Conservation (phyloP, 2,329 filamentous ascomycete species). For the Endocalyx cinctus region DNA sequence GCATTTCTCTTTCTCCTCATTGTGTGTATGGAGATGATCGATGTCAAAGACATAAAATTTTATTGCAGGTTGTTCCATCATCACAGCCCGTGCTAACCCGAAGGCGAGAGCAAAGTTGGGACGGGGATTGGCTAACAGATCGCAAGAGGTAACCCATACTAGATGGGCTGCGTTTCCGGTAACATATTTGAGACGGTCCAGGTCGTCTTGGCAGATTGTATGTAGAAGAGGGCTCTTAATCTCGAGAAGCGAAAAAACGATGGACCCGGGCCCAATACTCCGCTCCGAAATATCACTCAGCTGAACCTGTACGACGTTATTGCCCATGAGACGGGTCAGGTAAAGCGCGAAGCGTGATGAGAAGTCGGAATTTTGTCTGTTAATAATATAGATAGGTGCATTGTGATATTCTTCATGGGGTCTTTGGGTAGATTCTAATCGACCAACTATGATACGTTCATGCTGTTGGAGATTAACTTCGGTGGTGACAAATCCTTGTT, state of each 20-base stretch:
- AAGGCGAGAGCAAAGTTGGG: constrained; percentile 8
- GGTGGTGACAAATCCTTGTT: too few relatives aligned
- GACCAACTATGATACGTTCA: too few relatives aligned
- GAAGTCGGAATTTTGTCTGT: not conserved
- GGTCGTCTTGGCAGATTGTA: not conserved
- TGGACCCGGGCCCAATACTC: not conserved
- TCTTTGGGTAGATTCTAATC: too few relatives aligned
- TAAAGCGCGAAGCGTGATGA: not conserved
- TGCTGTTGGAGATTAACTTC: too few relatives aligned
- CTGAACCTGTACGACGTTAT: not conserved
- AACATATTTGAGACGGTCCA: not conserved
- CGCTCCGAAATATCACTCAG: not conserved
- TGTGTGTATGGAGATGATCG: not conserved
- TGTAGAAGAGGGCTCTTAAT: not conserved
- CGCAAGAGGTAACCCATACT: not conserved
- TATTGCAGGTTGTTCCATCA: constrained; percentile 13
- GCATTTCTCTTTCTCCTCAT: not conserved
- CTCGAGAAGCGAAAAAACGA: not conserved
- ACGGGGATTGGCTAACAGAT: not conserved
- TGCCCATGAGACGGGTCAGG: not conserved
- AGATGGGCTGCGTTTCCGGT: not conserved
- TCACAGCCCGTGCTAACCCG: constrained; percentile 13
- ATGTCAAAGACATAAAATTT: constrained; percentile 9
- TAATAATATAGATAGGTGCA: not conserved
- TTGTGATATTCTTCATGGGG: too few relatives aligned